These are phyloP conservation scores for Punica granatum DNA, from an alignment of 345 rosid species.

Conservation along the genomic window DNA sequence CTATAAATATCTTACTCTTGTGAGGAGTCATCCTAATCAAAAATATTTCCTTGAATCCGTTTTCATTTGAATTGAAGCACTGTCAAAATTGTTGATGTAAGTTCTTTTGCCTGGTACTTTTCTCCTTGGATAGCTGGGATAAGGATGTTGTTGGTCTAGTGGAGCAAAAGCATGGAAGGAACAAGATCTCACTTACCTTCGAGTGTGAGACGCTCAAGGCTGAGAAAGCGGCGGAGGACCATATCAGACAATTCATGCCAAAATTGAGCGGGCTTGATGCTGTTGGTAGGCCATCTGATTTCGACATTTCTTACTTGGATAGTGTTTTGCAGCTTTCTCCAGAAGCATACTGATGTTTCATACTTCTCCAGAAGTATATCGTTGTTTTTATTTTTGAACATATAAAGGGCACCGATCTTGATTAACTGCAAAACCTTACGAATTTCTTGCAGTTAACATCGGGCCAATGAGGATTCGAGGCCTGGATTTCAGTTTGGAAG, in stretches of 20 bases:
- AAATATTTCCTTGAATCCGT: neutral
- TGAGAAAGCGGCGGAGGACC: slow-evolving; percentile 84
- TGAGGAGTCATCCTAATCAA: neutral
- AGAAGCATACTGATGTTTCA: neutral
- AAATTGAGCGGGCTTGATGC: slow-evolving; percentile 77
- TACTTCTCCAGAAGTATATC: no score
- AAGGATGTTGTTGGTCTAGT: slow-evolving; percentile 64
- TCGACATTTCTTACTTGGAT: neutral
- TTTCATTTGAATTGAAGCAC: neutral
- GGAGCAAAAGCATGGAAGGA: slow-evolving; percentile 54
- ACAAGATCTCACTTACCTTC: slow-evolving; percentile 53
- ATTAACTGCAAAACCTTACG: no score
- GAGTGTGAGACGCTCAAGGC: slow-evolving; percentile 93
- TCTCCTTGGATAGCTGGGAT: slow-evolving; percentile 56
- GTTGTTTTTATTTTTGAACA: no score
- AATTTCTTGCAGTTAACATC: slow-evolving; percentile 54
- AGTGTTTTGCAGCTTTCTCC: neutral
- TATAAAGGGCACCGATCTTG: no score
- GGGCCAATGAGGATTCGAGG: slow-evolving; percentile 73
- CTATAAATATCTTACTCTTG: neutral
- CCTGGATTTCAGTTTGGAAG: slow-evolving; percentile 46
- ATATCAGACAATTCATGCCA: slow-evolving; percentile 76
- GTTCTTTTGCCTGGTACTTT: neutral
- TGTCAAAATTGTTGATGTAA: neutral
- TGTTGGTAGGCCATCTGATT: slow-evolving; percentile 45